Evolutionary conservation across 108 stramenopile genomes (phyloP), one percentile per base, ranked within the genome.

Genomic region (Nannochloropsis granulata): DNA sequence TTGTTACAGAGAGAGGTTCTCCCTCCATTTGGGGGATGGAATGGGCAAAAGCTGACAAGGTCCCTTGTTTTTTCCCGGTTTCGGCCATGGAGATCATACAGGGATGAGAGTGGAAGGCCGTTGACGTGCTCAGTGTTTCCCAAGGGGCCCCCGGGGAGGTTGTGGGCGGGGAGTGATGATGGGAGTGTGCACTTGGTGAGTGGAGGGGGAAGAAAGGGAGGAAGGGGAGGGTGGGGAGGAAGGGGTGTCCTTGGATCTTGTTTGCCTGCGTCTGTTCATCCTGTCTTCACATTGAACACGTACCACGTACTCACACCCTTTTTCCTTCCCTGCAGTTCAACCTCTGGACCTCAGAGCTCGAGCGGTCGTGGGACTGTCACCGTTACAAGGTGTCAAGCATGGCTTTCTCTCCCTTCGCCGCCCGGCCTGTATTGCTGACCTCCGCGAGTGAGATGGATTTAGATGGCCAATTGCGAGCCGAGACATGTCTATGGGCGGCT

Each of bases 51-150:
- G 78, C 85, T 82, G 5, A 80, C 81, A n/a, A 24, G 82, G 10
- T 44, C 81, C 16, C 81, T 85, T 71, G 85, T 85, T 12, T 44
- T 82, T 81, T 82, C 81, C 21, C 81, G 85, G 14, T 85, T 85
- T 81, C 85, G 85, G 13, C 85, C 81, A 19, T 43, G 43, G 46
- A 45, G 81, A 12, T 82, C 81, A 2, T 80, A 82, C 81, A 25
- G 44, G 44, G 85, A 85, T 56, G 82, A 78, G 56, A 12, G 45
- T 43, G 43, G 81, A 81, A 16, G 24, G 21, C 56, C 56, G 25
- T 19, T 43, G 21, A 81, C 85, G 23, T 81, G 85, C 81, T 82
- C 13, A 43, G 82, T 24, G n/a, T 43, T 14, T 5, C 42, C 11
- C 16, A 34, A 24, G 14, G 71, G 34, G 10, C 23, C 23, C 14